Base-by-base conservation (phyloP, 257 asterid genomes). In the Voacanga thouarsii region DNA sequence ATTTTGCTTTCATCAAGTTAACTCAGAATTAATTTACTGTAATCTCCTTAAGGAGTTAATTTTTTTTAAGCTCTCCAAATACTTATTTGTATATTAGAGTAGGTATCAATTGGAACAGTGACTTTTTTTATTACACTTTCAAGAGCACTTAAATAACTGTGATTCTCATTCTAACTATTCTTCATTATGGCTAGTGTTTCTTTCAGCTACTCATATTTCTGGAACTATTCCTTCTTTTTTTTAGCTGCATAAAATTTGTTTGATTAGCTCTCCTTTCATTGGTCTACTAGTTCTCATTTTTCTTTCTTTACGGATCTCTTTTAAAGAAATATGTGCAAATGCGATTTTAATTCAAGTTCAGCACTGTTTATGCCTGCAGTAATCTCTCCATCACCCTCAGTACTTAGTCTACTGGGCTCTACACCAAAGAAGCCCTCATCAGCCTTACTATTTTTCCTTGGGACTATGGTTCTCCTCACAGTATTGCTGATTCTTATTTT, bases 371-470 rank as follows among this genome's bases (percentile, higher is more conserved):
- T 33, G 18, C 51, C 23, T 73, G 43, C 77, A 73, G 77, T 51
- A 8, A 73, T 39, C 67, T 37, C 77, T 55, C 66, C 77, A 33
- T 28, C 77, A 9, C 30, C 77, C 66, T 18, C 77, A 28, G 16
- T 51, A 55, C 77, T 50, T 73, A 12, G 33, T 30, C 2, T 41
- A 23, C 4, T 4, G 50, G 10, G 66, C 23, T 73, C 63, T 2
- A 28, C 77, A 55, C 33, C 64, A 21, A 53, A 73, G 43, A 85
- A 68, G 79, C 72, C 80, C 50, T 86, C 91, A 24, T 49, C 85
- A 30, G 88, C 83, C 73, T 59, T 90, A 55, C 76, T 81, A 85
- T 69, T 91, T 66, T 75, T 91, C 49, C 89, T 91, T 37, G 96
- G 91, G 33, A 92, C 84, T 43, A 61, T 91, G 63, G 74, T 89